Evolutionary conservation across 192 early-diverging fungal genomes (phyloP), one percentile per base, ranked within the genome.

Genomic region (Coemansia sp.): DNA sequence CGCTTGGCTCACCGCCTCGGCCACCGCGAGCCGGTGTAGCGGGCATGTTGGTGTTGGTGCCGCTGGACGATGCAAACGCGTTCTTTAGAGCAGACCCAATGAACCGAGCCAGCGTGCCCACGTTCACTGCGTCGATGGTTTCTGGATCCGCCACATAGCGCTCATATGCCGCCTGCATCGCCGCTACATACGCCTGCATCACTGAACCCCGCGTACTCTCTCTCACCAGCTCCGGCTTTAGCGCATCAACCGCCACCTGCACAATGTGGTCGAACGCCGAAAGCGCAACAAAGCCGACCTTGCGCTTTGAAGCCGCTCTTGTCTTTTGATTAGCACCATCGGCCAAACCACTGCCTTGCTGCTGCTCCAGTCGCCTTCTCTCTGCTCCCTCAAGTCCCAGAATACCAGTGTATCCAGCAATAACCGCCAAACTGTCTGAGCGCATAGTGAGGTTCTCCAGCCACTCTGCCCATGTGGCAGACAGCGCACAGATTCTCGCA

Each of bases 181-280:
- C 55, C 2, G 26, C 46, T 36, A 60, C 39, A 20, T 54, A 50
- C 20, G 57, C 50, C 0, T 40, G 30, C 48, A 69, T 35, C 1
- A 46, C 62, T 5, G 40, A n/a, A 2, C 43, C 53, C 9, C 72
- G 72, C 7, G 49, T 60, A 23, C 37, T 32, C 20, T 58, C 46
- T 4, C 34, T 17, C 5, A 42, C 43, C 19, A 76, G 34, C 45
- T 30, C 32, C 28, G 66, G 66, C 43, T 48, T 55, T 9, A 69
- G 35, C 0, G 47, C 50, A 19, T 76, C 72, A 0, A 69, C 61
- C 9, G 53, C 66, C 0, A 66, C 60, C 39, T 76, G 72, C 35
- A 69, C 55, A 23, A 76, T 55, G 27, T 68, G 66, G 57, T 76
- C 72, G 25, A 65, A 64, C 0, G 72, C 66, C 18, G 72, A 65